Base-by-base conservation (phyloP, 345 rosid species). In the Citrus reticulata region DNA sequence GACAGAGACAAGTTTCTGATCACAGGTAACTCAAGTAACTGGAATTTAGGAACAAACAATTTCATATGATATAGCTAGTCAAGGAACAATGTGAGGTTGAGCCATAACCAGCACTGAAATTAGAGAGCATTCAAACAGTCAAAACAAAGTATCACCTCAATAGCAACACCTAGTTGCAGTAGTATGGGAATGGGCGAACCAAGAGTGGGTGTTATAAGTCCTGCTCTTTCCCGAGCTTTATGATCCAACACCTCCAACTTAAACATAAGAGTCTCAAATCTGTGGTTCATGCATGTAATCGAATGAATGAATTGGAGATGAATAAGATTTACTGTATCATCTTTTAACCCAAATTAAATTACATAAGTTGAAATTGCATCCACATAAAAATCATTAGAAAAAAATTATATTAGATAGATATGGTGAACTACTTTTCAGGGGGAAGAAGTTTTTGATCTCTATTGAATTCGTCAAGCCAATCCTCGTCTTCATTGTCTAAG, bases 401-500 rank as follows among this genome's bases (percentile, higher is more conserved):
- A 60, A 60, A 69, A 35, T 2, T 63, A 22, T n/a, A 70, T 8
- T 63, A 19, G 13, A 30, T 11, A 11, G 22, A 72, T 11, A 75
- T 5, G 1, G 46, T 20, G 40, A 71, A 73, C 51, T 22, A 94
- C 98, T 89, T 91, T 87, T 94, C 98, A 39, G 90, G 87, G 5
- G 88, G 20, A 79, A 97, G 90, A 74, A 83, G 75, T 68, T 88
- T 90, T 80, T 79, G 88, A 73, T 94, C 95, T 63, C 79, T 85
- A 79, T 90, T 90, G 79, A 81, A 89, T 35, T 89, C 91, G 19
- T 82, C 78, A 86, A 96, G 93, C 98, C 99, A 96, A 78, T 92
- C 98, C 83, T 94, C 99, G 83, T 96, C 99, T 79, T 96, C 99
- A 81, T 96, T 96, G 83, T 94, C 99, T 73, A 96, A 83, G 88